Percentiles rank a stretch among this genome's conserved stretches.
These are phyloP conservation scores for Curvularia sp. DNA, from an alignment of 2,329 filamentous ascomycete genomes.

Conservation along the genomic window DNA sequence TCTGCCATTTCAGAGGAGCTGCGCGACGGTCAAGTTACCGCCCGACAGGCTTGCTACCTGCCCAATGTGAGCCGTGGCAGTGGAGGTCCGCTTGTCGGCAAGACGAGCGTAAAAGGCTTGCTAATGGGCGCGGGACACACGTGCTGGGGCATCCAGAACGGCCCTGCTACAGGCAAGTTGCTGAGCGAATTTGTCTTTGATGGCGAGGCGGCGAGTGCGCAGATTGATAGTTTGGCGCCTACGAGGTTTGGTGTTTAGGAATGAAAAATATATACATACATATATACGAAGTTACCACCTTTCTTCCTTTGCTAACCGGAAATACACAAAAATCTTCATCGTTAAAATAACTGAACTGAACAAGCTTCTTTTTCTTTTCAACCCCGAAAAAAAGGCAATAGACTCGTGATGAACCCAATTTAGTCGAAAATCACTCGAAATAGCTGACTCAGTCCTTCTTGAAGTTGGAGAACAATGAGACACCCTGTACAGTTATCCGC, in stretches of 20 bases:
- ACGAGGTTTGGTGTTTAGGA: slow-evolving; percentile 37
- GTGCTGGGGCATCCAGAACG: slow-evolving; percentile 98
- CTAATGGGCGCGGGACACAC: slow-evolving; percentile 90
- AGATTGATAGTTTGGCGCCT: slow-evolving; percentile 53
- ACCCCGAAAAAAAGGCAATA: neutral
- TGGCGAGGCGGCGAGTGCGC: slow-evolving; percentile 53
- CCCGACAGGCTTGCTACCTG: slow-evolving; percentile 90
- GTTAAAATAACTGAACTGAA: too few relatives aligned
- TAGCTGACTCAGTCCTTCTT: neutral
- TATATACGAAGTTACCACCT: too few relatives aligned
- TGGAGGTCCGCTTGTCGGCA: slow-evolving; percentile 78
- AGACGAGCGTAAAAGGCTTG: slow-evolving; percentile 74
- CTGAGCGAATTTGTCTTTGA: slow-evolving; percentile 58
- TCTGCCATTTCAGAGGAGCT: slow-evolving; percentile 62
- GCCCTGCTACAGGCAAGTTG: slow-evolving; percentile 72
- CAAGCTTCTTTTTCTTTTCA: too few relatives aligned
- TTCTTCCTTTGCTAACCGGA: too few relatives aligned
- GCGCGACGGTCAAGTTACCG: slow-evolving; percentile 64
- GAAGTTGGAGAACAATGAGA: neutral
- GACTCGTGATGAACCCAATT: neutral
- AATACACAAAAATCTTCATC: too few relatives aligned
- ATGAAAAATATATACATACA: too few relatives aligned
- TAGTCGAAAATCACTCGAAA: neutral
- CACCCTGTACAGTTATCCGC: neutral
- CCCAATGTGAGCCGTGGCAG: slow-evolving; percentile 69